Evolutionary conservation across 192 early-diverging fungal genomes (phyloP), one percentile per base, ranked within the genome.

Genomic region (Allomyces arbusculus): DNA sequence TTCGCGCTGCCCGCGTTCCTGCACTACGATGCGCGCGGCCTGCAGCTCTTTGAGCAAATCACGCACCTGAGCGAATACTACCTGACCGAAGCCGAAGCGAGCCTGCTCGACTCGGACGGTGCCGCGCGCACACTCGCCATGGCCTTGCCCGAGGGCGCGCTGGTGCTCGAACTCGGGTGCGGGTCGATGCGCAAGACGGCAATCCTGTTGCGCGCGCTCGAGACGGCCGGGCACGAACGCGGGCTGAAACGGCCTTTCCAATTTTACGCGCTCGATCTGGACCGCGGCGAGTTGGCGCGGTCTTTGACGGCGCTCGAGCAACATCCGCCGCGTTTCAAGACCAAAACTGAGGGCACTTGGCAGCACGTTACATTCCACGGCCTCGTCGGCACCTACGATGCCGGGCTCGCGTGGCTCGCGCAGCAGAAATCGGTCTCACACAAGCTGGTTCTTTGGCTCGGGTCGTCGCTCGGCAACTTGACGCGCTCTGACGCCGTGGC

Each of bases 221-320:
- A 88, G 64, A 65, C 72, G 63, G 79, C 78, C 44, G 75, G 79
- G 44, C 74, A 77, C 43, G 77, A 78, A 24, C 33, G 33, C 33
- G 33, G 33, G 3, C 33, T 40, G 33, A 40, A 3, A 0, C 33
- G 33, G 33, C 50, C 50, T 8, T 14, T 91, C 8, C 86, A 83
- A 0, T 97, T 94, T 74, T 93, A 89, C 71, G 92, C 94, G 10
- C 78, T 94, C 11, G 94, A 97, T 69, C 82, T 97, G 23, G 87
- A 89, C 66, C 81, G 86, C n/a, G 66, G 77, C 24, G 88, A 91
- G 23, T 77, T 97, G 23, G 79, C 78, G 63, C 71, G 80, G 58
- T 89, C 89, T 6, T 75, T 97, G 62, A 75, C 70, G 5, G 79
- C 79, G 3, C 69, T 97, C 4, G 85, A 40, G 33, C 33, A 40